Base-by-base conservation (phyloP, 805 yeast genomes). In the Wickerhamomyces hampshirensis region DNA sequence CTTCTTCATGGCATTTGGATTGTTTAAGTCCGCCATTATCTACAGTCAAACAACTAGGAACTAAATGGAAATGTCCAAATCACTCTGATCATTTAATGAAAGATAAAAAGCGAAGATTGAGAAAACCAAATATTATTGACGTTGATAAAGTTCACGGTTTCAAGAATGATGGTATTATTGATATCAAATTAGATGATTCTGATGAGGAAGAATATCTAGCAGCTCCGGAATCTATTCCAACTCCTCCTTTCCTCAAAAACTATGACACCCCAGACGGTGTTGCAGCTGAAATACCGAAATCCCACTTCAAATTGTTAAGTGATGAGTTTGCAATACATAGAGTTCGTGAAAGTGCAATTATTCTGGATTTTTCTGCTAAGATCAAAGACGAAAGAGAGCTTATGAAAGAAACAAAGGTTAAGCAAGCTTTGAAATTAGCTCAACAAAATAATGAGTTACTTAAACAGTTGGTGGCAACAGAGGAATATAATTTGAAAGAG, bases 11-110 rank as follows among this genome's bases (percentile, higher is more conserved):
- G 94, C 98, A 89, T 61, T 59, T 89, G 31, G 96, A 91, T 59
- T 89, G 98, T 58, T 59, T 89, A 12, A 68, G 72, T 34, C 84
- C 85, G 1, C 95, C 96, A 1, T 62, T 86, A 47, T 69, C 85
- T 12, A 67, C 81, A 5, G 75, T 81, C 14, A 85, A 86, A 50
- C 77, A 81, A 28, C 55, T 84, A 30, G 94, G 93, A 2, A 68
- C 69, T 30, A 84, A 80, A 57, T 91, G 96, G 98, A 79, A 75
- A 62, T 93, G 96, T 59, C 98, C 96, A 2, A 81, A 84, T 47
- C 97, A 87, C 62, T 75, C 77, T 15, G 50, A 47, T 33, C 43
- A 44, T 34, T 37, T 50, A 13, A 31, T 47, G 5, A 30, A 43
- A 10, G 38, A 66, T 11, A 62, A 68, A 38, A 48, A 59, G 35